Percentiles rank a stretch among this genome's conserved stretches.
phyloP scores from a whole-genome alignment of 2,329 filamentous ascomycete species.

The Paraconiothyrium sp. region DNA sequence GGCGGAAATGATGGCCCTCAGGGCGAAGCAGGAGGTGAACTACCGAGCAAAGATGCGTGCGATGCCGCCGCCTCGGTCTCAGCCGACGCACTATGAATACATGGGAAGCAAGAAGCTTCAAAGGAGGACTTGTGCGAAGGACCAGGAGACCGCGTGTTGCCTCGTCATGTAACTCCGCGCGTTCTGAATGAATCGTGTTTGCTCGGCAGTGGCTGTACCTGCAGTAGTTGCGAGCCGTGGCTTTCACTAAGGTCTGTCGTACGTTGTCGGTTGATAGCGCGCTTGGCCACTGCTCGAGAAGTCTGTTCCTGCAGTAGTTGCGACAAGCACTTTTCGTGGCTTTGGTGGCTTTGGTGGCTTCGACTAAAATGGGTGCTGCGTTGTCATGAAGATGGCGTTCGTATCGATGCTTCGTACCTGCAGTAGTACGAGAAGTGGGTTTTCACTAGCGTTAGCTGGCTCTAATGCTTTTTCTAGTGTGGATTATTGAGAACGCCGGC shows the following conservation, averaged over 20 bases:
- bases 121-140: not conserved
- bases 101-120: not conserved
- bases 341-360: too few relatives aligned
- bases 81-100: not conserved
- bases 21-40: not conserved
- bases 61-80: not conserved
- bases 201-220: not conserved
- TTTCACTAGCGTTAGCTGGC: not conserved
- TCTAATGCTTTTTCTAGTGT: not conserved
- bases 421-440: not conserved
- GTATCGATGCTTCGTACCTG: not conserved
- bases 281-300: too few relatives aligned
- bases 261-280: too few relatives aligned
- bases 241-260: too few relatives aligned
- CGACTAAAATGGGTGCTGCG: too few relatives aligned
- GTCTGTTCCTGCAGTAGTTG: too few relatives aligned
- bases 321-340: too few relatives aligned
- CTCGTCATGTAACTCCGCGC: not conserved
- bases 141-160: not conserved
- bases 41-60: not conserved
- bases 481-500: not conserved
- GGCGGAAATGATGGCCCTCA: slow-evolving; percentile 1
- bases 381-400: too few relatives aligned
- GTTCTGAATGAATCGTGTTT: not conserved
- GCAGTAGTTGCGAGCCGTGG: not conserved